Percentiles rank a stretch among this genome's conserved stretches.
These are phyloP conservation scores for Leccinum uliginosum DNA, from an alignment of 768 basidiomycete genomes.

Conservation along the genomic window DNA sequence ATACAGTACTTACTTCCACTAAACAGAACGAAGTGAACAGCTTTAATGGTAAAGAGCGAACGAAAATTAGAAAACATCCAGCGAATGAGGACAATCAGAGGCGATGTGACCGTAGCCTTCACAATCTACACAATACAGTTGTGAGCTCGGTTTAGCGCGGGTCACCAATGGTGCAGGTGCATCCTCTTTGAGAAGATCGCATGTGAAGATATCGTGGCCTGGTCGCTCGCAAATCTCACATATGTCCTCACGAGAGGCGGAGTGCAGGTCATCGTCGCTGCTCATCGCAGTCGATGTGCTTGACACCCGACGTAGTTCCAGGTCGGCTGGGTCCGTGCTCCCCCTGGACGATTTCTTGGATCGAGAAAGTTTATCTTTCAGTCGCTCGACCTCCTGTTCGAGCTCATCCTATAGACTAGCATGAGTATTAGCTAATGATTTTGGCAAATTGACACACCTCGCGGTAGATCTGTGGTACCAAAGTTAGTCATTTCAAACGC, in stretches of 20 bases:
- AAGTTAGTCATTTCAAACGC: slow-evolving; percentile 3
- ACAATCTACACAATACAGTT: slow-evolving; percentile 77
- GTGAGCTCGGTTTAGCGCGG: slow-evolving; percentile 21
- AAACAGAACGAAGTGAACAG: slow-evolving; percentile 5
- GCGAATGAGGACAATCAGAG: slow-evolving; percentile 76
- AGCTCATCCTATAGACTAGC: slow-evolving; percentile 63
- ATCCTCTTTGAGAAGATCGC: slow-evolving; percentile 67
- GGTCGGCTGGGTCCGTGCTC: slow-evolving; percentile 35
- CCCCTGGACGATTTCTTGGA: slow-evolving; percentile 54
- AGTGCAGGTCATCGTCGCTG: slow-evolving; percentile 20
- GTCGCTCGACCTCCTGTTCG: slow-evolving; percentile 74
- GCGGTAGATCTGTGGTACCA: slow-evolving; percentile 63
- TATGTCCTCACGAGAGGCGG: slow-evolving; percentile 36
- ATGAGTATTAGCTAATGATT: slow-evolving; percentile 9
- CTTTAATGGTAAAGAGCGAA: slow-evolving; percentile 2
- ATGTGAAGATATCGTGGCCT: slow-evolving; percentile 84
- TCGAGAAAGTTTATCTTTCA: slow-evolving; percentile 66
- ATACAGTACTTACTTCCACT: slow-evolving; percentile 21
- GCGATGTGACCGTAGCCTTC: slow-evolving; percentile 75
- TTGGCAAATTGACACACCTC: slow-evolving; percentile 44
- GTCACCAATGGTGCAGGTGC: slow-evolving; percentile 23
- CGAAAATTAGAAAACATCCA: slow-evolving; percentile 73
- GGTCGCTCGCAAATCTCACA: slow-evolving; percentile 87
- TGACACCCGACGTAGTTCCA: slow-evolving; percentile 20
- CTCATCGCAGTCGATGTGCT: slow-evolving; percentile 23